A percentile compares a stretch with the other conserved stretches of the same genome.
Evolutionary conservation across 1,284 basidiomycete species (phyloP).

Genomic region (Ustilago tritici): DNA sequence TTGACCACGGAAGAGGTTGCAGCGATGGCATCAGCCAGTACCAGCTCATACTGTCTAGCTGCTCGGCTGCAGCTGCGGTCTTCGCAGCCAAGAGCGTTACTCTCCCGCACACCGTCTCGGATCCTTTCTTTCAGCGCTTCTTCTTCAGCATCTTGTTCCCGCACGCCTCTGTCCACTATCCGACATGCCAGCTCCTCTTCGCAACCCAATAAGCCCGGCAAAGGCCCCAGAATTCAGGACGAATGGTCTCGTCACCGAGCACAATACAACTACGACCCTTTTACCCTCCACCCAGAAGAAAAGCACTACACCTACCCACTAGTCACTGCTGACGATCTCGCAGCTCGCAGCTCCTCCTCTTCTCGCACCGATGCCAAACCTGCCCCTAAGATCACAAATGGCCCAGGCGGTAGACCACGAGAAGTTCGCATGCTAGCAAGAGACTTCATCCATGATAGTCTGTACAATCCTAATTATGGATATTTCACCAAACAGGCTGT

Average conservation of each 20-base stretch:
- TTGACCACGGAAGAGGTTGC: not conserved
- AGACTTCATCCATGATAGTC: constrained; percentile 95
- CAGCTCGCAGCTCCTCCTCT: constrained; percentile 1
- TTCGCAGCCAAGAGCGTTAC: not conserved
- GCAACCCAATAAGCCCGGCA: not conserved
- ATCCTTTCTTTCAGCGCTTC: not conserved
- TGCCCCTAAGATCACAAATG: not conserved
- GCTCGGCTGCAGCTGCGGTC: not conserved
- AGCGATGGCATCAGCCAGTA: constrained; percentile 3
- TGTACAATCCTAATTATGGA: constrained; percentile 97
- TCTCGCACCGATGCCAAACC: not conserved
- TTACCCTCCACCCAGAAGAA: constrained; percentile 54
- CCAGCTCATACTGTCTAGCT: constrained; percentile 4
- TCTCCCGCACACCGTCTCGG: not conserved
- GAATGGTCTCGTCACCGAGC: constrained; percentile 54
- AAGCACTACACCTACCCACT: constrained; percentile 61
- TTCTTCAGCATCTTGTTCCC: not conserved
- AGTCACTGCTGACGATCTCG: constrained; percentile 54
- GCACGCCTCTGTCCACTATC: not conserved
- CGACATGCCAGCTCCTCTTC: constrained; percentile 13
- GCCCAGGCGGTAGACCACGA: constrained; percentile 73
- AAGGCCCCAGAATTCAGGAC: constrained; percentile 9
- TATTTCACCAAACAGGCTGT: constrained; percentile 77
- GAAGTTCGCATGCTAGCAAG: constrained; percentile 92
- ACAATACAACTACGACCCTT: constrained; percentile 69